These are phyloP conservation scores for Amanita molliuscula DNA, from an alignment of 768 basidiomycete genomes.

Conservation along the genomic window DNA sequence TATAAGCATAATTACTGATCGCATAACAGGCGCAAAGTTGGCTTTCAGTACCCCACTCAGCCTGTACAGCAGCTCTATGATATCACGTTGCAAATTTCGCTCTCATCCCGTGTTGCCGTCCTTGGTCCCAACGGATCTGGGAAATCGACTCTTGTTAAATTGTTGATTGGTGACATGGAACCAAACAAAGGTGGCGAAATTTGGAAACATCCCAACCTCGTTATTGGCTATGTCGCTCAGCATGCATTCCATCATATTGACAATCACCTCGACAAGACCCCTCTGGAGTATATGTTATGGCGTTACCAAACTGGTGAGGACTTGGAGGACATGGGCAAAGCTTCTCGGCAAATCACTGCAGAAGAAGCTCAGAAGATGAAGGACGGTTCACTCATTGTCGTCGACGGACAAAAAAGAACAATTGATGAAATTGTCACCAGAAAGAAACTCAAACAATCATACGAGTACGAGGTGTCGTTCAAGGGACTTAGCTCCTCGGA, in stretches of 20 bases:
- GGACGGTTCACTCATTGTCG: slow-evolving; percentile 76
- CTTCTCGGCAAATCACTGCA: slow-evolving; percentile 74
- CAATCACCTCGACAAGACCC: slow-evolving; percentile 96
- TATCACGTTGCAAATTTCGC: slow-evolving; percentile 92
- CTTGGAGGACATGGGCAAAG: slow-evolving; percentile 94
- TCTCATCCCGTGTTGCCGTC: slow-evolving; percentile 96
- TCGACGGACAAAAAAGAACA: slow-evolving; percentile 90
- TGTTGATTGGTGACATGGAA: slow-evolving; percentile 95
- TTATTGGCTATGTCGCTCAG: slow-evolving; percentile 98
- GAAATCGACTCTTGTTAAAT: slow-evolving; percentile 94
- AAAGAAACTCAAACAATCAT: slow-evolving; percentile 99
- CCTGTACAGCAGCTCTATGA: slow-evolving; percentile 86
- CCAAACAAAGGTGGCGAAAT: slow-evolving; percentile 93
- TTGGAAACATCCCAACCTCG: slow-evolving; percentile 99
- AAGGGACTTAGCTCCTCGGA: slow-evolving; percentile 92
- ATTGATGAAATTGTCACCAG: slow-evolving; percentile 87
- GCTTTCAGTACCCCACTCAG: slow-evolving; percentile 90
- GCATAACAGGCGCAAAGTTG: slow-evolving; percentile 61
- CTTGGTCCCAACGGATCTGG: slow-evolving; percentile 99
- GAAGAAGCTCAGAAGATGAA: slow-evolving; percentile 95
- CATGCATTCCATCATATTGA: slow-evolving; percentile 99
- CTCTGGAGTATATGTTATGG: slow-evolving; percentile 99
- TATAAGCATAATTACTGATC: background rate
- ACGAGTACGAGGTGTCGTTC: slow-evolving; percentile 97
- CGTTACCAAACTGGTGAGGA: slow-evolving; percentile 99